Evolutionary conservation across 192 early-diverging fungal genomes (phyloP).

Genomic region (Chytriomyces sp.): DNA sequence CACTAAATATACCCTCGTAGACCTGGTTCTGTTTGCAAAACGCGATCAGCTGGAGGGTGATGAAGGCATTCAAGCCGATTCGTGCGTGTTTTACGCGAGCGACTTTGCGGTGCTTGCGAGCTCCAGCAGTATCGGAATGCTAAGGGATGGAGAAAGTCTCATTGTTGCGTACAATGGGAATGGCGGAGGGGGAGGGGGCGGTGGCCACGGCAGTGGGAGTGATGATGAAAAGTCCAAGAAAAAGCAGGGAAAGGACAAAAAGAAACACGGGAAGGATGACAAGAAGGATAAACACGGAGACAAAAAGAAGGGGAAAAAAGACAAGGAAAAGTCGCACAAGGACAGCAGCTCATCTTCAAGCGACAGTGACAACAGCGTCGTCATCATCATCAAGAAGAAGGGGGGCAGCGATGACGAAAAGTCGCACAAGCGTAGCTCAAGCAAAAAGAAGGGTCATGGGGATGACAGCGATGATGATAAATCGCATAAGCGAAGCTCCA

Average conservation of each 20-base stretch:
- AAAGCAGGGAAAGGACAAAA: constrained; percentile 17
- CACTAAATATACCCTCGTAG: constrained; percentile 31
- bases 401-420: constrained; percentile 14
- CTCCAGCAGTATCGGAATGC: constrained; percentile 31
- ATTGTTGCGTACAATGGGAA: constrained; percentile 36
- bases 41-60: constrained; percentile 33
- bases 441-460: constrained; percentile 10
- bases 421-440: constrained; percentile 13
- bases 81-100: constrained; percentile 25
- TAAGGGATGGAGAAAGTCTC: constrained; percentile 39
- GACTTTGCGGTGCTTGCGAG: constrained; percentile 39
- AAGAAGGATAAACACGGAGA: constrained; percentile 16
- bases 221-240: constrained; percentile 27
- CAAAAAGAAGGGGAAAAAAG: constrained; percentile 2
- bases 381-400: neutral
- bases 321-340: neutral
- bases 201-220: constrained; percentile 11
- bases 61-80: constrained; percentile 28
- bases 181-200: neutral
- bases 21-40: constrained; percentile 38
- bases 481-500: constrained; percentile 6
- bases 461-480: constrained; percentile 11
- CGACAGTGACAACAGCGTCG: constrained; percentile 21
- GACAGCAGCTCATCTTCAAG: neutral
- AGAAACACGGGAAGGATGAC: constrained; percentile 16